Percentiles rank a stretch among this genome's conserved stretches.
phyloP scores from a whole-genome alignment of 768 basidiomycete genomes.

The Serendipita sp. region DNA sequence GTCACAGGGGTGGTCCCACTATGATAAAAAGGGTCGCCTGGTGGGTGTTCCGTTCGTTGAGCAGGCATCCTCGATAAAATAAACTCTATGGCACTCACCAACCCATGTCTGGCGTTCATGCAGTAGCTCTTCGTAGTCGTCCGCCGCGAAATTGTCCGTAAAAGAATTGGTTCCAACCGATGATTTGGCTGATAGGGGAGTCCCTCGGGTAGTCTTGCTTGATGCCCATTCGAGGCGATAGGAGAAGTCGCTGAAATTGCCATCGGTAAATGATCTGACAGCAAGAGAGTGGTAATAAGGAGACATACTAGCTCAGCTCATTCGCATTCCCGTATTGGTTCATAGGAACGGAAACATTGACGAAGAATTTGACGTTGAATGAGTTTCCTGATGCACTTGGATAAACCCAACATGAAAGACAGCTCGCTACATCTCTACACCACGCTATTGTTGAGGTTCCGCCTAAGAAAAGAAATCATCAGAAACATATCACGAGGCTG shows the following conservation, averaged over 20 bases:
- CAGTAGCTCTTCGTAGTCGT: background rate
- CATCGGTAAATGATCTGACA: background rate
- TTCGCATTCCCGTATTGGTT: constrained; percentile 1
- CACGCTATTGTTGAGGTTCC: background rate
- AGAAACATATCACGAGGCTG: too few relatives aligned
- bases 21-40: background rate
- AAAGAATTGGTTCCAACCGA: background rate
- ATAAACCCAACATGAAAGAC: background rate
- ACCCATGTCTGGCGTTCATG: background rate
- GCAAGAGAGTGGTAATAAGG: background rate
- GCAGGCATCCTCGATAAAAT: background rate
- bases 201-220: background rate
- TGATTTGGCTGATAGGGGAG: background rate
- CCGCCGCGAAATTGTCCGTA: background rate
- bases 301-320: background rate
- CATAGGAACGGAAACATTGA: background rate
- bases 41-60: background rate
- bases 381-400: background rate
- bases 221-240: background rate
- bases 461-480: background rate
- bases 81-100: background rate
- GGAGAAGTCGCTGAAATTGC: background rate
- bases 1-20: background rate
- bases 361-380: background rate
- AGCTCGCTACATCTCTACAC: background rate